phyloP scores from a whole-genome alignment of 768 basidiomycete genomes.

The Tricholoma flavovirens region DNA sequence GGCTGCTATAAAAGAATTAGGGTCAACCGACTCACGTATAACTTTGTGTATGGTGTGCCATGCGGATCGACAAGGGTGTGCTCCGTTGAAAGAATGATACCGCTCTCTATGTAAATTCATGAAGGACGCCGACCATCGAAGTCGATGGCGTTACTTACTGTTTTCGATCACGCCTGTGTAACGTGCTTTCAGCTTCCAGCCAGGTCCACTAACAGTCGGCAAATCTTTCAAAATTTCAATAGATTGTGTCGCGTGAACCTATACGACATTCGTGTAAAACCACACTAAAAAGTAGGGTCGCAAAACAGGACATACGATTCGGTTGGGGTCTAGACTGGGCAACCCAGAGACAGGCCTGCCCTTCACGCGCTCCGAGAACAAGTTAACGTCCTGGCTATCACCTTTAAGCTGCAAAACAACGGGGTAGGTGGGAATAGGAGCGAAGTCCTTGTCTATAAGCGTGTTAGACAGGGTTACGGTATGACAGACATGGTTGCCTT shows the following conservation, averaged over 20 bases:
- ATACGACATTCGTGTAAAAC: neutral
- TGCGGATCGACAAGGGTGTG: conserved; percentile 55
- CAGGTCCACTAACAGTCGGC: conserved; percentile 67
- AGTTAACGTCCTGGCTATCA: conserved; percentile 57
- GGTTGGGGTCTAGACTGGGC: conserved; percentile 65
- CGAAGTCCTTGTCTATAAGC: conserved; percentile 56
- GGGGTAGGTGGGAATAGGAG: conserved; percentile 81
- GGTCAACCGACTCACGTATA: conserved; percentile 40
- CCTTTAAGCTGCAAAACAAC: conserved; percentile 75
- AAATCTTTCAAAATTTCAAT: conserved; percentile 78
- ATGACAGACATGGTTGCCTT: conserved; percentile 11
- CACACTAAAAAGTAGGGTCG: neutral
- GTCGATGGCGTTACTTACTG: conserved; percentile 38
- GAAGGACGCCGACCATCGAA: neutral
- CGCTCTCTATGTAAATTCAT: conserved; percentile 48
- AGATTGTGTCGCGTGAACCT: conserved; percentile 78
- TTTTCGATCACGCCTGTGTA: conserved; percentile 76
- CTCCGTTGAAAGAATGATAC: conserved; percentile 67
- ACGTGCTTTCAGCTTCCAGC: conserved; percentile 68
- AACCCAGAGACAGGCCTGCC: conserved; percentile 52
- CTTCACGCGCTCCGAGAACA: conserved; percentile 54
- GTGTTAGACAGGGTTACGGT: neutral
- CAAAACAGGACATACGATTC: conserved; percentile 42
- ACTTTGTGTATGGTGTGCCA: conserved; percentile 54
- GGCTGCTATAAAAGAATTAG: neutral